phyloP scores from a whole-genome alignment of 768 basidiomycete genomes.

The Nidularia pulvinata region DNA sequence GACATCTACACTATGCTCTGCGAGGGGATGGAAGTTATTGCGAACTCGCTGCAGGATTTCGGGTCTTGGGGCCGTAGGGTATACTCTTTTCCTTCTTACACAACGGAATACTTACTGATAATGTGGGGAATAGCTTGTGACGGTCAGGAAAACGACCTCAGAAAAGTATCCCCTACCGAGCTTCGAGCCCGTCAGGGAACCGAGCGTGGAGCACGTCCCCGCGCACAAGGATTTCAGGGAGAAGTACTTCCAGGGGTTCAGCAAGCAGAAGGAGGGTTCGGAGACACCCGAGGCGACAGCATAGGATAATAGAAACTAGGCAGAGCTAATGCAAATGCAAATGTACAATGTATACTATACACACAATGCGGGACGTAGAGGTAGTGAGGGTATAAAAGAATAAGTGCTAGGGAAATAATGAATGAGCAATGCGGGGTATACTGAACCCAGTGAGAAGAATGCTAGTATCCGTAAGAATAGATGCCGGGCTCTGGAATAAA shows the following conservation, averaged over 20 bases:
- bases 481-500: no score
- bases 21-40: conserved; percentile 86
- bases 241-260: conserved; percentile 88
- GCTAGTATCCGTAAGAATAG: no score
- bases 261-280: neutral
- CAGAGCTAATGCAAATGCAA: neutral
- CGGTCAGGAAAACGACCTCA: conserved; percentile 71
- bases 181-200: conserved; percentile 38
- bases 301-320: neutral
- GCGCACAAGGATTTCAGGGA: conserved; percentile 90
- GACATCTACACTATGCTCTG: conserved; percentile 81
- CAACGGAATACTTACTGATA: neutral
- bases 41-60: conserved; percentile 91
- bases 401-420: no score
- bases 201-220: conserved; percentile 46
- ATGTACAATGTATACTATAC: neutral
- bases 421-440: no score
- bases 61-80: conserved; percentile 95
- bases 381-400: no score
- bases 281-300: neutral
- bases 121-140: conserved; percentile 79
- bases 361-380: no score
- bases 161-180: conserved; percentile 47
- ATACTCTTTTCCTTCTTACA: conserved; percentile 22
- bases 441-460: no score